A percentile compares a stretch with the other conserved stretches of the same genome.
Conservation (phyloP, 306 rosid genomes). For the Ziziphus jujuba region DNA sequence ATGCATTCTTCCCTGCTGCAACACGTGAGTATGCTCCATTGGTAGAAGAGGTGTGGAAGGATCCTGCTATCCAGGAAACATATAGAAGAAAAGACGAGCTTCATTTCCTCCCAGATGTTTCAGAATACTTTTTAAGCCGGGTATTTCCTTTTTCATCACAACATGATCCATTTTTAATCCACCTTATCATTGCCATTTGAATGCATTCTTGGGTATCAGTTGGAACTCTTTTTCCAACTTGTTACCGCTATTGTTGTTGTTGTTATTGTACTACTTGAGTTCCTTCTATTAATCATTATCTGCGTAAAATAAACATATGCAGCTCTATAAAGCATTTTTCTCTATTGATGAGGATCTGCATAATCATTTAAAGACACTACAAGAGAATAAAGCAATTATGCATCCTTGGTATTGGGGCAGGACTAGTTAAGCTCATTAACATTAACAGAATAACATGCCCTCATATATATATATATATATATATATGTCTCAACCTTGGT, state of each 20-base stretch:
- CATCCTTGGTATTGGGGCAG: too few species aligned
- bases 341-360: too few species aligned
- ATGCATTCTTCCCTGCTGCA: constrained; percentile 98
- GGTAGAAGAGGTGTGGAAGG: constrained; percentile 98
- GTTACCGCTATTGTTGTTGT: neutral
- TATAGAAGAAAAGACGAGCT: constrained; percentile 87
- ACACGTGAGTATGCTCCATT: constrained; percentile 98
- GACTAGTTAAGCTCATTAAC: too few species aligned
- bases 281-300: too few species aligned
- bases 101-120: constrained; percentile 91
- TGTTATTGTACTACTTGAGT: too few species aligned
- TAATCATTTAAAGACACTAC: too few species aligned
- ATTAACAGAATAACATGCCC: neutral
- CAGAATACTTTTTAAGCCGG: constrained; percentile 89
- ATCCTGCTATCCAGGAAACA: constrained; percentile 91
- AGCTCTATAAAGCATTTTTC: too few species aligned
- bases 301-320: too few species aligned
- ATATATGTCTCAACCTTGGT: neutral
- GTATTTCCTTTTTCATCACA: constrained; percentile 33
- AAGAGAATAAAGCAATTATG: too few species aligned
- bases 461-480: too few species aligned
- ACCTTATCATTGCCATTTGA: neutral
- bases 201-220: too few species aligned
- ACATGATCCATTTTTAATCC: neutral
- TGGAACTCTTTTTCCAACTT: too few species aligned